These are phyloP conservation scores for Aspergillus novoparasiticus DNA, from an alignment of 2,329 filamentous ascomycete genomes.

Conservation along the genomic window DNA sequence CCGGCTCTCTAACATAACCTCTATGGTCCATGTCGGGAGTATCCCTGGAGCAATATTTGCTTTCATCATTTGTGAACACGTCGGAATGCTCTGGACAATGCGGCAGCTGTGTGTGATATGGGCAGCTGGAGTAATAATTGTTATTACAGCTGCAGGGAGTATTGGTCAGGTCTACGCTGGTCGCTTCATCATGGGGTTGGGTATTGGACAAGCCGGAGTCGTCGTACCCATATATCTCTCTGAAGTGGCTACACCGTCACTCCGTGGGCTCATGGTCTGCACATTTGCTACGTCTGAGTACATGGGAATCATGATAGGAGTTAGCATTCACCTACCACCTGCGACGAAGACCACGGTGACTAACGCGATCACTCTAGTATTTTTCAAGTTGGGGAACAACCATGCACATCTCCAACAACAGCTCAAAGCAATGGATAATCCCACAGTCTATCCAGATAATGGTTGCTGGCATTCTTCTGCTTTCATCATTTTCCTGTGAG, in stretches of 20 bases:
- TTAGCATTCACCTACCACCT: slow-evolving; percentile 1
- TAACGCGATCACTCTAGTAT: slow-evolving; percentile 18
- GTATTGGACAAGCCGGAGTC: slow-evolving; percentile 64
- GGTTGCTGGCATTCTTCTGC: slow-evolving; percentile 67
- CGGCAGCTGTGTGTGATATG: slow-evolving; percentile 25
- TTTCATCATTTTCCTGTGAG: slow-evolving; percentile 65
- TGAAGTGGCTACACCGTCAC: slow-evolving; percentile 72
- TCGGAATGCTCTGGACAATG: slow-evolving; percentile 30
- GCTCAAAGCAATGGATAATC: slow-evolving; percentile 56
- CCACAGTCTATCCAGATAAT: slow-evolving; percentile 73
- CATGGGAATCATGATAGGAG: slow-evolving; percentile 26
- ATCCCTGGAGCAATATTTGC: slow-evolving; percentile 39
- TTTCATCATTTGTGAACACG: slow-evolving; percentile 29
- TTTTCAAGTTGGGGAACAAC: slow-evolving; percentile 48
- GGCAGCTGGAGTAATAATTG: slow-evolving; percentile 32
- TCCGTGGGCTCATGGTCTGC: slow-evolving; percentile 61
- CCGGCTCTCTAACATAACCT: slow-evolving; percentile 40
- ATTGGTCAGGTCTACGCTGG: slow-evolving; percentile 35
- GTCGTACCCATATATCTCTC: slow-evolving; percentile 89
- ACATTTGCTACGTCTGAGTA: slow-evolving; percentile 25
- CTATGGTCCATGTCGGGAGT: slow-evolving; percentile 45
- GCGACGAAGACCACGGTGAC: not conserved
- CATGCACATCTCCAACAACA: slow-evolving; percentile 49
- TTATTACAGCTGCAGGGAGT: slow-evolving; percentile 34
- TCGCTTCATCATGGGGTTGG: slow-evolving; percentile 36